phyloP scores from a whole-genome alignment of 1,284 basidiomycete genomes.

The Caloboletus inedulis region DNA sequence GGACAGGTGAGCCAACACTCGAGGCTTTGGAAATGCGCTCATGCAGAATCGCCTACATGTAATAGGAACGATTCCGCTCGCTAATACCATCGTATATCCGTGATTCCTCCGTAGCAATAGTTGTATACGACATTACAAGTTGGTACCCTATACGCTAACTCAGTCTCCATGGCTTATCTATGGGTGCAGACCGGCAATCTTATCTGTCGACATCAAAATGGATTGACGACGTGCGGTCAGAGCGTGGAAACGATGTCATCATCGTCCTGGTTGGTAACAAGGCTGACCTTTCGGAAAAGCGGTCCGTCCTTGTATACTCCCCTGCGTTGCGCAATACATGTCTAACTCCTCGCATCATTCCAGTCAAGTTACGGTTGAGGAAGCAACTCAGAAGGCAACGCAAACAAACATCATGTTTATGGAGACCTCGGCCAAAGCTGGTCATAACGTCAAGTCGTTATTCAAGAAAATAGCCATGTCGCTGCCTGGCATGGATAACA shows the following conservation, averaged over 20 bases:
- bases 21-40: constrained; percentile 3
- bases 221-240: constrained; percentile 99
- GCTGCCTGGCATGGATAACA: constrained; percentile 92
- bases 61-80: constrained; percentile 93
- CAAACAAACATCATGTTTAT: constrained; percentile 97
- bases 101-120: constrained; percentile 97
- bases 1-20: constrained; percentile 65
- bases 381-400: constrained; percentile 91
- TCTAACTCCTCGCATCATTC: constrained; percentile 11
- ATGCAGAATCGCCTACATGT: not conserved
- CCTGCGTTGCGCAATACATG: constrained; percentile 2
- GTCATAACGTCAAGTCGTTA: constrained; percentile 97
- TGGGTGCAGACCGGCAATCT: constrained; percentile 78
- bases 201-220: constrained; percentile 98
- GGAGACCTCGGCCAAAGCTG: constrained; percentile 99
- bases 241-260: constrained; percentile 97
- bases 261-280: constrained; percentile 99
- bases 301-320: constrained; percentile 46
- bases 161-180: not conserved
- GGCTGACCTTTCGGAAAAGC: constrained; percentile 93
- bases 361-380: constrained; percentile 98
- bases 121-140: constrained; percentile 99
- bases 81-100: constrained; percentile 99
- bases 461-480: constrained; percentile 99
- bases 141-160: constrained; percentile 29